phyloP scores from a whole-genome alignment of 139 green algal genomes.

The Nannochloris sp. region DNA sequence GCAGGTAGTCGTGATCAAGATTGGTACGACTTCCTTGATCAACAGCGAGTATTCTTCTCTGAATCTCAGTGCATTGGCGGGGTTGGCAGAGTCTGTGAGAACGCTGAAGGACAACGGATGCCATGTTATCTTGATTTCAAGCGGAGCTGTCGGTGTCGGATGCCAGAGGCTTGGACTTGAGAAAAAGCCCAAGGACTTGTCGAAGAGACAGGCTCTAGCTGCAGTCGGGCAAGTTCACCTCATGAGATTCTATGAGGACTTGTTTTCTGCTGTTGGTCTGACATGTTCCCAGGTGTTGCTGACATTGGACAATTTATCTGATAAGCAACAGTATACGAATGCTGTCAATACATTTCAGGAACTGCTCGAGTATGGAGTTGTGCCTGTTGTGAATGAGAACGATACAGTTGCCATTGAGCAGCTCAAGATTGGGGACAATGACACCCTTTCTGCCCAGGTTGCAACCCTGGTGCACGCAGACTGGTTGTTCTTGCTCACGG shows the following conservation, averaged over 20 bases:
- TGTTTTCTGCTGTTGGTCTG: constrained; percentile 70
- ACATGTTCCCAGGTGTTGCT: constrained; percentile 82
- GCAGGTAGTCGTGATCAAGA: constrained; percentile 71
- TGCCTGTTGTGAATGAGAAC: constrained; percentile 95
- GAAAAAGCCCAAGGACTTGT: constrained; percentile 45
- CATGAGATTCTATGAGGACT: constrained; percentile 92
- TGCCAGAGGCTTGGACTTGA: constrained; percentile 66
- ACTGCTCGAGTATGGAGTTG: constrained; percentile 63
- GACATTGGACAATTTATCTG: constrained; percentile 81
- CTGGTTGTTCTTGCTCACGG: constrained; percentile 90
- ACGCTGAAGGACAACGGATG: constrained; percentile 47
- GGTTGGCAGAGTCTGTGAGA: constrained; percentile 56
- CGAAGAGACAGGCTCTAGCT: constrained; percentile 77
- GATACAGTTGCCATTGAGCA: constrained; percentile 81
- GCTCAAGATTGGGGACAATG: constrained; percentile 91
- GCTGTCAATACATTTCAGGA: constrained; percentile 81
- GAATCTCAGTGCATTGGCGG: constrained; percentile 61
- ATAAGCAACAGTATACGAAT: constrained; percentile 76
- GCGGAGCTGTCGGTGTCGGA: constrained; percentile 83
- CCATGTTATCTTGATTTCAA: constrained; percentile 78
- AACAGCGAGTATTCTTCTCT: constrained; percentile 52
- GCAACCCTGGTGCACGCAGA: constrained; percentile 77
- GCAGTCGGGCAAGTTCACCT: constrained; percentile 81
- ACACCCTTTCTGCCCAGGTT: constrained; percentile 87
- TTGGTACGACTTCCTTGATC: constrained; percentile 78